Base-by-base conservation (phyloP, 805 yeast species). In the Lachancea dasiensis region DNA sequence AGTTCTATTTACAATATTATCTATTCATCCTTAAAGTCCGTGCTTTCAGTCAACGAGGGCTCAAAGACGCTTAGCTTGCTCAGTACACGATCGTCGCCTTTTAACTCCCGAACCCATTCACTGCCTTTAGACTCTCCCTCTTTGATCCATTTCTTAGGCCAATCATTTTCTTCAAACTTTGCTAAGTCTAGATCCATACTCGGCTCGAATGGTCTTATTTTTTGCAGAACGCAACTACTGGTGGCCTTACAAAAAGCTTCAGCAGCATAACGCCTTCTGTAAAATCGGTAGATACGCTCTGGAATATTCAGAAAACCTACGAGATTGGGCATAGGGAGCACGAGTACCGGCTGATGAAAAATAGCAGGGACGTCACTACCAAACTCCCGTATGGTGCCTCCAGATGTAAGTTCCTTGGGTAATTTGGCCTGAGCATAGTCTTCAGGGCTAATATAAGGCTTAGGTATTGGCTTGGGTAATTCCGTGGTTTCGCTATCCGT, bases 101-200 rank as follows among this genome's bases (percentile, higher is more conserved):
- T 66, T 32, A 89, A 64, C 19, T 81, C 89, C 52, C 78, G 77
- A 39, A 81, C 77, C 98, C 98, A 90, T 57, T 90, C 97, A 46
- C 95, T 81, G 27, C 74, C 65, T 47, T 77, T 81, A 36, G 76
- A 82, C 32, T 61, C 56, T n/a, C 95, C 95, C 41, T 70, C 72
- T 47, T 77, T 70, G 23, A 85, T 82, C 95, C 97, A 90, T 41
- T 72, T 71, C 38, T 66, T 60, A 10, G 96, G 95, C 97, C 97
- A 90, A 47, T 85, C 90, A 5, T 59, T 52, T 55, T 89, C 96
- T 28, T 67, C 76, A 14, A 56, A 53, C 37, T 64, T 51, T 39
- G 63, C 71, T 15, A 58, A 35, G 13, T 61, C 60, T 13, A 61
- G 54, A 40, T 76, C 78, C 3, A 50, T 49, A 2, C 50, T 46